phyloP scores from a whole-genome alignment of 176 grass and related monocot species.

The Phragmites australis region DNA sequence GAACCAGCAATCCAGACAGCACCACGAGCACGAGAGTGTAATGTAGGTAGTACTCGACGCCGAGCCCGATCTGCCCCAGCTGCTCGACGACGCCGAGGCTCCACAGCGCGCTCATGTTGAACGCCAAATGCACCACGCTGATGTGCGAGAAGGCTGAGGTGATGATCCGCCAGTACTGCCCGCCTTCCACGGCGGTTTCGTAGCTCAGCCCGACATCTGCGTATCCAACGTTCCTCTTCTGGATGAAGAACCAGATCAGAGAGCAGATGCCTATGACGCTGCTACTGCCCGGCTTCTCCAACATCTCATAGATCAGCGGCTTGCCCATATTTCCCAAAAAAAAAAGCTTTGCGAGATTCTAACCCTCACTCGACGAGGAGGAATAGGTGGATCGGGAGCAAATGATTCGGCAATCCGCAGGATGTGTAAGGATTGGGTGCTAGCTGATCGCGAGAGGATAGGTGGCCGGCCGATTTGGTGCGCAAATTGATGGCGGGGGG shows the following conservation, averaged over 20 bases:
- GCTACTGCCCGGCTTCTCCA: conserved; percentile 90
- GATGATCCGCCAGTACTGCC: conserved; percentile 90
- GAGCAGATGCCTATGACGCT: conserved; percentile 78
- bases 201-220: conserved; percentile 91
- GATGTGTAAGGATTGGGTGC: background rate
- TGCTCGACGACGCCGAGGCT: conserved; percentile 84
- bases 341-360: background rate
- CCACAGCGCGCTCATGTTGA: conserved; percentile 99
- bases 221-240: conserved; percentile 85
- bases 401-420: background rate
- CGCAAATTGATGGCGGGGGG: conserved; percentile 6
- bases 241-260: conserved; percentile 92
- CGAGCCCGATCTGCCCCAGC: conserved; percentile 65
- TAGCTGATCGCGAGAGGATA: background rate
- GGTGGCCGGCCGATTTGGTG: background rate
- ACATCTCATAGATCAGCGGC: conserved; percentile 80
- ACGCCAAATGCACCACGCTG: conserved; percentile 86
- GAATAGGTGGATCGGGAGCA: conserved; percentile 9
- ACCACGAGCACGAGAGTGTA: conserved; percentile 83
- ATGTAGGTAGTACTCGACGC: conserved; percentile 85
- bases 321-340: conserved; percentile 58
- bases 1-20: conserved; percentile 74
- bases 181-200: conserved; percentile 62
- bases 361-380: background rate
- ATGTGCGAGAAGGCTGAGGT: conserved; percentile 92